Base-by-base conservation (phyloP, 306 rosid genomes). In the Delonix regia region DNA sequence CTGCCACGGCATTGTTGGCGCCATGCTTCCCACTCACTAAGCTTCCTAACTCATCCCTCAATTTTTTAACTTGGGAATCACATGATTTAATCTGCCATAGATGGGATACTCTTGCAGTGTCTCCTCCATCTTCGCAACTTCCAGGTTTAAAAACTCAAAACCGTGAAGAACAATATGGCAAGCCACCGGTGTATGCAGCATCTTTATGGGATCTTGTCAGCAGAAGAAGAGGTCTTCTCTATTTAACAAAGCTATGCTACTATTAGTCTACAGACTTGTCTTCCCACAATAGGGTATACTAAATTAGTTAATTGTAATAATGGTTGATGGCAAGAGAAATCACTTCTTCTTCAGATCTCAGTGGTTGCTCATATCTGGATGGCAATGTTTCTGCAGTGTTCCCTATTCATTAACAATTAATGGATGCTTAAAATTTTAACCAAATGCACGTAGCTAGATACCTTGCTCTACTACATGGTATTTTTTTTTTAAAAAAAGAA, bases 1-100 rank as follows among this genome's bases (percentile, higher is more conserved):
- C 42, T 24, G 27, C 45, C 22, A 47, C 65, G 15, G 62, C 38
- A 49, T 71, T 79, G 78, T 67, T 76, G 61, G 11, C 27, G 55
- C 77, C 21, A 1, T 66, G 82, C 51, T 80, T 77, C 87, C 82
- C 48, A 69, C 77, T 47, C 77, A 65, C 73, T 69, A 56, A 61
- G 82, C 73, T 72, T 76, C 68, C 79, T 30, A 71, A 38, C 78
- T 75, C 71, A 52, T 48, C 73, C 24, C 48, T 60, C 18, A 15
- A 15, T 12, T 14, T 56, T 61, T 56, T 63, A 76, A 71, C 19
- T 65, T 36, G 25, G 30, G 77, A 53, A 76, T 73, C 78, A 73
- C 82, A 77, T 66, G 74, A 33, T 73, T 65, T 70, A 60, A 8
- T 33, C 45, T 62, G 44, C 44, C 69, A 16, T 39, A 34, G 3